A percentile compares a stretch with the other conserved stretches of the same genome.
These are phyloP conservation scores for Stentor coeruleus DNA, from an alignment of 73 alveolate species.

Conservation along the genomic window DNA sequence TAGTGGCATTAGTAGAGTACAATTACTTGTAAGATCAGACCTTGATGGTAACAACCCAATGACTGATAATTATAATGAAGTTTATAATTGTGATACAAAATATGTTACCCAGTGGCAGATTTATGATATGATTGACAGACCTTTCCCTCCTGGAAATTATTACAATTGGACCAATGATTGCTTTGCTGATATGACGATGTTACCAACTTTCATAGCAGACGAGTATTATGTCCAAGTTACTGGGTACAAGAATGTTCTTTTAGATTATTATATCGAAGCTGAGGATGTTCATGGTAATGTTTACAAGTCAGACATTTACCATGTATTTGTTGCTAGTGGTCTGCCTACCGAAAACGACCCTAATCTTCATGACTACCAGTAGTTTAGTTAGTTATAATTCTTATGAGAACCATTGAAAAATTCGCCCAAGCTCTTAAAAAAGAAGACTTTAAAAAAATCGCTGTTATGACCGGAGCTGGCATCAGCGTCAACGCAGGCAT, in stretches of 20 bases:
- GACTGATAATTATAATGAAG: constrained; percentile 12
- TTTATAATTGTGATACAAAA: constrained; percentile 1
- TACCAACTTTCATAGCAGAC: constrained; percentile 12
- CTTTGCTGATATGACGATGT: background rate
- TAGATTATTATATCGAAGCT: constrained; percentile 21
- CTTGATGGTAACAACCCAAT: constrained; percentile 16
- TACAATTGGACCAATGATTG: constrained; percentile 1
- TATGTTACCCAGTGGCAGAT: background rate
- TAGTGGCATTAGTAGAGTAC: constrained; percentile 12
- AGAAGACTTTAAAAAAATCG: constrained; percentile 76
- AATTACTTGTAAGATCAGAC: constrained; percentile 3
- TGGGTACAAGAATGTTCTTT: constrained; percentile 13
- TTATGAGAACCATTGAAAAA: too few relatives aligned
- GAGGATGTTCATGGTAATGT: background rate
- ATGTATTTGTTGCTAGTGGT: background rate
- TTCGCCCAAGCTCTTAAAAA: too few relatives aligned
- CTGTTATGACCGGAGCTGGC: constrained; percentile 96
- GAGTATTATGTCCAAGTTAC: constrained; percentile 3
- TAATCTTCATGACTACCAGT: background rate
- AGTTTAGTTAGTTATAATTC: background rate
- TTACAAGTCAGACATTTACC: background rate
- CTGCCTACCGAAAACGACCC: constrained; percentile 1
- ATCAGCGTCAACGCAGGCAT: constrained; percentile 95
- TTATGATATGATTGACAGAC: constrained; percentile 13
- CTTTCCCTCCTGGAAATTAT: background rate